These are phyloP conservation scores for Aphanomyces astaci DNA, from an alignment of 352 stramenopile species.

Conservation along the genomic window DNA sequence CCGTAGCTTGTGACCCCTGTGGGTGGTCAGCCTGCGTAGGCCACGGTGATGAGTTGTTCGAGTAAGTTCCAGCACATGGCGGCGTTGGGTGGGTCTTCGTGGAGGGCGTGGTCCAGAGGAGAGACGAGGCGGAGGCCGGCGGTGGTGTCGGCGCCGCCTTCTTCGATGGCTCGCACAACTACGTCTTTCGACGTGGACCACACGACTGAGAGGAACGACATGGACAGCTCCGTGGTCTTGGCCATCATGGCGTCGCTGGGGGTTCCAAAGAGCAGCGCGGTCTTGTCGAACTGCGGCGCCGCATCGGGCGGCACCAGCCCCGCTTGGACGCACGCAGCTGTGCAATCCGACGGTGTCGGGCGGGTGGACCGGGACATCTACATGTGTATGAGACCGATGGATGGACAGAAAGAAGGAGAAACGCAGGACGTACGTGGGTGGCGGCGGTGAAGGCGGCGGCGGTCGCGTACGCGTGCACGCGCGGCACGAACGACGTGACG, in stretches of 20 bases:
- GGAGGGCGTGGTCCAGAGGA: not conserved
- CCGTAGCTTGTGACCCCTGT: too few species aligned
- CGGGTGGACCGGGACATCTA: not conserved
- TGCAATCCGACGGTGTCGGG: not conserved
- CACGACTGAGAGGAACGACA: not conserved
- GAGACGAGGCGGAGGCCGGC: conserved; percentile 2
- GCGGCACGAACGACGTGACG: not conserved
- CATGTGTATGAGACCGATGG: not conserved
- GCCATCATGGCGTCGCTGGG: not conserved
- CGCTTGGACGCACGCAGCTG: not conserved
- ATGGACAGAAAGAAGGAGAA: too few species aligned
- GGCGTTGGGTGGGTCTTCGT: not conserved
- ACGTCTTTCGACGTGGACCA: not conserved
- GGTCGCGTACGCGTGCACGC: not conserved
- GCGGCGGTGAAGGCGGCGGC: not conserved
- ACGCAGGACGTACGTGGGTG: not conserved
- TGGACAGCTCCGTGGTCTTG: not conserved
- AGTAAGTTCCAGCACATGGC: conserved; percentile 4
- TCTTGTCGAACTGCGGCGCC: conserved; percentile 1
- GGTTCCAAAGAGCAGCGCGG: not conserved
- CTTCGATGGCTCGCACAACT: not conserved
- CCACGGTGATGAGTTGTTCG: not conserved
- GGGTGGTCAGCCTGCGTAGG: not conserved
- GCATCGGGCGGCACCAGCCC: not conserved
- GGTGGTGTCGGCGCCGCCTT: not conserved